Percentiles rank a stretch among this genome's conserved stretches.
phyloP scores from a whole-genome alignment of 2,329 filamentous ascomycete genomes.

The Venturia aucupariae region DNA sequence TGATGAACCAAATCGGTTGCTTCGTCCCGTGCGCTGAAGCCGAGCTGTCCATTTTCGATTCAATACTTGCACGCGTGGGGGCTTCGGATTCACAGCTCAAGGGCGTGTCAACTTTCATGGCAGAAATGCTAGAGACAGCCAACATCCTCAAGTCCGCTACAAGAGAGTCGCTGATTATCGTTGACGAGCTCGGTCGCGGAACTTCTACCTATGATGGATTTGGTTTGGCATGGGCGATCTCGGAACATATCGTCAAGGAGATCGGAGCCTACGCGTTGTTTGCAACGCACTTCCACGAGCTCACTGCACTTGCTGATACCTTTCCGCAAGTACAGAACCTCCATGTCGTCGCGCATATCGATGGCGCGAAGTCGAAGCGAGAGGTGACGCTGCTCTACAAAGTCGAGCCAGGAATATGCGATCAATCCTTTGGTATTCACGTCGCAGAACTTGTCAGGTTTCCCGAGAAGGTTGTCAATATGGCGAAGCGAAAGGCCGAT shows the following conservation, averaged over 20 bases:
- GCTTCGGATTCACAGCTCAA: conserved; percentile 96
- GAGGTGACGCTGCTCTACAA: conserved; percentile 96
- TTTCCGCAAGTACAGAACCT: conserved; percentile 85
- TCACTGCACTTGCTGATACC: conserved; percentile 81
- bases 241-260: conserved; percentile 91
- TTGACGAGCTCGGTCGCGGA: conserved; percentile 91
- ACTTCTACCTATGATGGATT: conserved; percentile 98
- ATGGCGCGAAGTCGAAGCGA: conserved; percentile 37
- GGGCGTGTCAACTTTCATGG: conserved; percentile 98
- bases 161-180: conserved; percentile 91
- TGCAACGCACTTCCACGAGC: conserved; percentile 95
- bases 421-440: conserved; percentile 97
- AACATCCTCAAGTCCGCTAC: conserved; percentile 98
- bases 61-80: conserved; percentile 89
- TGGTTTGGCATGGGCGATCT: conserved; percentile 97
- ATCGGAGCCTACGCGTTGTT: conserved; percentile 93
- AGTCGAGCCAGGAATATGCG: conserved; percentile 88
- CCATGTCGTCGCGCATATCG: conserved; percentile 91
- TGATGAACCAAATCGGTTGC: conserved; percentile 95
- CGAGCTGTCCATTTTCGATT: conserved; percentile 92
- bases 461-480: conserved; percentile 92
- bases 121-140: conserved; percentile 97
- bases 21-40: conserved; percentile 90
- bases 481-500: conserved; percentile 98
- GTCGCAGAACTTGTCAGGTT: conserved; percentile 95